A percentile compares a stretch with the other conserved stretches of the same genome.
Conservation (phyloP, 208 protist species). For the Trypanosoma grayi region DNA sequence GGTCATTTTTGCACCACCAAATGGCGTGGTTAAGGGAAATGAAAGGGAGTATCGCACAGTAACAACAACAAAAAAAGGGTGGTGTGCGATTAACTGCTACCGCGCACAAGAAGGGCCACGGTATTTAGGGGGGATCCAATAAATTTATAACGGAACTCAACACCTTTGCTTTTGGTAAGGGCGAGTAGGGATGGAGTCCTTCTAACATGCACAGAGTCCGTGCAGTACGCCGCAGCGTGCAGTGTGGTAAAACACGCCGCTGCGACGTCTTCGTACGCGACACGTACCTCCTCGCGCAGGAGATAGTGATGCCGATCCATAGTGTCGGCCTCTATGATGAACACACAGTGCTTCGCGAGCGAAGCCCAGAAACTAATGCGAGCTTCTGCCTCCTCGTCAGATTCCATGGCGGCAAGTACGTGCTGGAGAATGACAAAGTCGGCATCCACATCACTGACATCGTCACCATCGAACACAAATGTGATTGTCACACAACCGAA, state of each 20-base stretch:
- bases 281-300: constrained; percentile 32
- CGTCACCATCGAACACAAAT: constrained; percentile 25
- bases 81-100: not conserved
- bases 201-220: constrained; percentile 25
- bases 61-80: constrained; percentile 8
- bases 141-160: constrained; percentile 62
- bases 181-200: constrained; percentile 44
- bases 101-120: constrained; percentile 31
- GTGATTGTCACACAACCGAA: constrained; percentile 18
- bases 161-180: constrained; percentile 22
- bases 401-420: constrained; percentile 36
- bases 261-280: constrained; percentile 45
- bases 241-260: constrained; percentile 45
- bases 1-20: not conserved
- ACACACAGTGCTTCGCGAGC: constrained; percentile 34
- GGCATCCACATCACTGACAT: not conserved
- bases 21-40: not conserved
- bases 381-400: constrained; percentile 25
- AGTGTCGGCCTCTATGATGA: constrained; percentile 66
- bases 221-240: constrained; percentile 37
- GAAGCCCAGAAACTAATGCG: constrained; percentile 20
- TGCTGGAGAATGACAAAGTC: constrained; percentile 84
- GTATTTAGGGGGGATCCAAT: constrained; percentile 73
- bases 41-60: not conserved
- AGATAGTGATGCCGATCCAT: constrained; percentile 66